These are phyloP conservation scores for Euphrasia confusa DNA, from an alignment of 257 asterid genomes.

Conservation along the genomic window DNA sequence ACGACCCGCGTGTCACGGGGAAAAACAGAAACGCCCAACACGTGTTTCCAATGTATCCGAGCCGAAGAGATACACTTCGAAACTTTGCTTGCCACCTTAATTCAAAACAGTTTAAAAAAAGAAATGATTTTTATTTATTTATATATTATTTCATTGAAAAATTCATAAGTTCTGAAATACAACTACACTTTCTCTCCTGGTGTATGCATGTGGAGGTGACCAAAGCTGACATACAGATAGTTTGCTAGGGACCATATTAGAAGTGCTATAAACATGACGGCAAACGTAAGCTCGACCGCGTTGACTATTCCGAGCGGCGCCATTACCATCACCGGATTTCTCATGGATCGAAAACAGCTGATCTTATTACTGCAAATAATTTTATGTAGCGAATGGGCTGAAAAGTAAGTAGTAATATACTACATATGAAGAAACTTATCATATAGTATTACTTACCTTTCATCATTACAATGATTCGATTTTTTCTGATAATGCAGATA, in stretches of 20 bases:
- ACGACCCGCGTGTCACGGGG: conserved; percentile 62
- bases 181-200: conserved; percentile 43
- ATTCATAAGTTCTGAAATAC: not conserved
- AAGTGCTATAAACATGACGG: conserved; percentile 44
- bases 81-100: conserved; percentile 51
- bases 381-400: not conserved
- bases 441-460: conserved; percentile 26
- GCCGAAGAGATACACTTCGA: conserved; percentile 41
- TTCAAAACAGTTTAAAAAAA: too few relatives aligned
- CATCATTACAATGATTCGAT: conserved; percentile 20
- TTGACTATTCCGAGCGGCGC: conserved; percentile 48
- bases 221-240: conserved; percentile 38
- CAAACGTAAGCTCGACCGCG: conserved; percentile 40
- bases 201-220: conserved; percentile 41
- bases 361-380: conserved; percentile 24
- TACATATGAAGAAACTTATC: too few relatives aligned
- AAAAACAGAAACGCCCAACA: conserved; percentile 57
- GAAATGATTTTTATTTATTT: too few relatives aligned
- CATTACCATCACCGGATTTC: conserved; percentile 41
- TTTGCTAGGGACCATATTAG: conserved; percentile 52
- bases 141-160: conserved; percentile 4
- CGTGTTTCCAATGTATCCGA: conserved; percentile 51
- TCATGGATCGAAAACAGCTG: conserved; percentile 23
- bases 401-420: too few relatives aligned
- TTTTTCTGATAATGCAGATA: conserved; percentile 40